Evolutionary conservation across 2,329 filamentous ascomycete species (phyloP).

Genomic region (Byssochlamys sp.): DNA sequence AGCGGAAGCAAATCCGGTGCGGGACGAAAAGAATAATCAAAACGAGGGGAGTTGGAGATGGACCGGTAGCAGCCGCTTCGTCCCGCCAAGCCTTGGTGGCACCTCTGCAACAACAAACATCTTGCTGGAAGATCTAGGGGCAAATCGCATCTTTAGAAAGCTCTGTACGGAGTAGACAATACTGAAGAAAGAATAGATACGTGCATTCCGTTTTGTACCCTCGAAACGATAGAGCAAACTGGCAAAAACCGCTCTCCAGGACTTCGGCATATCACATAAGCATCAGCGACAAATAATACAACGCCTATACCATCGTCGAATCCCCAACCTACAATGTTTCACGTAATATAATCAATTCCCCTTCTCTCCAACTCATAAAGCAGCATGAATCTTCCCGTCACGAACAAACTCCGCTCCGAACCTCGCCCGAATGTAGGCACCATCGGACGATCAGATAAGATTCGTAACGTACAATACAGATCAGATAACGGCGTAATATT

Average conservation of each 20-base stretch:
- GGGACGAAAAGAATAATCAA: background rate
- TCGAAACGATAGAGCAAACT: background rate
- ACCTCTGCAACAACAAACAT: background rate
- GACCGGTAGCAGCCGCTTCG: background rate
- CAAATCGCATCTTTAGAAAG: too few relatives aligned
- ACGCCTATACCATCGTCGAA: background rate
- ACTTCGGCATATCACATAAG: background rate
- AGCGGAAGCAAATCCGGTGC: slow-evolving; percentile 3
- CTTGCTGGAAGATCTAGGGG: too few relatives aligned
- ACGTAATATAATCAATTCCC: background rate
- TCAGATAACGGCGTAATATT: background rate
- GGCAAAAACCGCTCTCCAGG: background rate
- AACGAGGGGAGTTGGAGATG: background rate
- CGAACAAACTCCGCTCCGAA: background rate
- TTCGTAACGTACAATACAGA: background rate
- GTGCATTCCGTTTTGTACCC: background rate
- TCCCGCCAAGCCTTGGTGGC: background rate
- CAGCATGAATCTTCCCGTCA: background rate
- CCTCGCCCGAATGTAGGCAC: background rate
- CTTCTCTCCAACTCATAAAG: background rate
- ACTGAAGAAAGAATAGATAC: background rate
- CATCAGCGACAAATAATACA: background rate
- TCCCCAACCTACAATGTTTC: background rate
- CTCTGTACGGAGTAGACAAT: too few relatives aligned
- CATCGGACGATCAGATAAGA: background rate